These are phyloP conservation scores for Alternaria sp. DNA, from an alignment of 2,329 filamentous ascomycete species.

Conservation along the genomic window DNA sequence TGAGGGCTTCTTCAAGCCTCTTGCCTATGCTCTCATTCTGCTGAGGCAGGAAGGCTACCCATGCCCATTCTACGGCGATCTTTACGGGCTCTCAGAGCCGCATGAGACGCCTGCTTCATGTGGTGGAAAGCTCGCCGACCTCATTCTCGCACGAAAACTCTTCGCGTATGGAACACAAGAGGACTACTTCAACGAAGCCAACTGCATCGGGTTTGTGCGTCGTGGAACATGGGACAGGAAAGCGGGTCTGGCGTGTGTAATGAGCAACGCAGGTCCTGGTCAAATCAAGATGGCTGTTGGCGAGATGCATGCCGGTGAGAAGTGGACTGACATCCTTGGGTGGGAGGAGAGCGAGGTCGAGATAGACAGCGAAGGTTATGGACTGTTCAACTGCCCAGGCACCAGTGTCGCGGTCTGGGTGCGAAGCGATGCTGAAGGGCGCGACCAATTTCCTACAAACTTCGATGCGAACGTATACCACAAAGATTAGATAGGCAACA, in stretches of 20 bases:
- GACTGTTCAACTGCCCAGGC: conserved; percentile 57
- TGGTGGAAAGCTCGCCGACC: conserved; percentile 61
- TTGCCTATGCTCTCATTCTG: conserved; percentile 75
- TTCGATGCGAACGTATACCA: conserved; percentile 46
- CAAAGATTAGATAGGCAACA: conserved; percentile 21
- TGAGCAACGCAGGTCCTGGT: conserved; percentile 54
- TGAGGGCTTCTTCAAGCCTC: conserved; percentile 70
- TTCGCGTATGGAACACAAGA: conserved; percentile 71
- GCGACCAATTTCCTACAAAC: conserved; percentile 42
- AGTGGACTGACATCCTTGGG: conserved; percentile 68
- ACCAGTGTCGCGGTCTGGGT: conserved; percentile 69
- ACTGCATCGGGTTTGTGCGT: conserved; percentile 68
- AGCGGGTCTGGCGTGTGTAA: conserved; percentile 56
- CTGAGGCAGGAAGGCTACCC: conserved; percentile 68
- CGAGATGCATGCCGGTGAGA: conserved; percentile 61
- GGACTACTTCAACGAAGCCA: conserved; percentile 67
- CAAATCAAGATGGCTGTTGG: conserved; percentile 69
- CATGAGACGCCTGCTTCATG: conserved; percentile 60
- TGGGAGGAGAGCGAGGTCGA: conserved; percentile 61
- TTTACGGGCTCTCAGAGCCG: conserved; percentile 68
- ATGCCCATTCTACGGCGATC: conserved; percentile 73
- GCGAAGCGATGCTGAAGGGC: conserved; percentile 59
- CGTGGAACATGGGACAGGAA: conserved; percentile 59
- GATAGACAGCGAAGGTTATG: conserved; percentile 67
- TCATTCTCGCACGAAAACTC: conserved; percentile 67